Evolutionary conservation across 2,329 filamentous ascomycete species (phyloP), one percentile per base, ranked within the genome.

Genomic region (Beauveria caledonica): DNA sequence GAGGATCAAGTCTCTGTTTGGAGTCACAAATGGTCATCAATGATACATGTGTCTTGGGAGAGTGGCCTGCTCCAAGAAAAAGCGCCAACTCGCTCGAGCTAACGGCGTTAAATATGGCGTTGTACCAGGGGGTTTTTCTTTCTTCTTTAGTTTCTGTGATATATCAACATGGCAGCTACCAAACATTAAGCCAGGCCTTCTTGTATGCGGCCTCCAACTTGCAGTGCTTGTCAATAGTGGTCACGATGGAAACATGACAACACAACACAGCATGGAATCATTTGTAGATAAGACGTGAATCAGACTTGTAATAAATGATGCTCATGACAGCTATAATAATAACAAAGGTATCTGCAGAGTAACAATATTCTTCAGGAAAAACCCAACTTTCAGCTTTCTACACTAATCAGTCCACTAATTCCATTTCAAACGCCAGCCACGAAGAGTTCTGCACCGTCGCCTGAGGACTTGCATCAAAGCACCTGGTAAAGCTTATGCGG

Each of bases 281-380:
- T 21, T 11, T n/a, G 17, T 19, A 45, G 2, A 19, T 19, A 17
- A n/a, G 45, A 21, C 29, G 25, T 25, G 25, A 36, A 25, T 49
- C 50, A 42, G 42, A 40, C 40, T 36, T 15, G 33, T 46, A 51
- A 56, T 50, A 56, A 50, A 60, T 46, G 21, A 56, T 60, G 59
- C 59, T 56, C 51, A 60, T 60, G 58, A 60, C 58, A 60, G 25
- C 45, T 60, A 60, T 60, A 60, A 60, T 60, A 60, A 60, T 19
- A 60, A 60, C 48, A 60, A 54, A 60, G 59, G 59, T 60, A 60
- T 60, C 59, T 60, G 59, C 59, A 60, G 52, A 55, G 51, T 60
- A 57, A 56, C 39, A 39, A 44, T 60, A 55, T 51, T 36, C 46
- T 56, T 51, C 52, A 53, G 40, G 57, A 53, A n/a, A 36, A 45